Evolutionary conservation across 192 early-diverging fungal species (phyloP).

Genomic region (Helicostylum pulchrum): DNA sequence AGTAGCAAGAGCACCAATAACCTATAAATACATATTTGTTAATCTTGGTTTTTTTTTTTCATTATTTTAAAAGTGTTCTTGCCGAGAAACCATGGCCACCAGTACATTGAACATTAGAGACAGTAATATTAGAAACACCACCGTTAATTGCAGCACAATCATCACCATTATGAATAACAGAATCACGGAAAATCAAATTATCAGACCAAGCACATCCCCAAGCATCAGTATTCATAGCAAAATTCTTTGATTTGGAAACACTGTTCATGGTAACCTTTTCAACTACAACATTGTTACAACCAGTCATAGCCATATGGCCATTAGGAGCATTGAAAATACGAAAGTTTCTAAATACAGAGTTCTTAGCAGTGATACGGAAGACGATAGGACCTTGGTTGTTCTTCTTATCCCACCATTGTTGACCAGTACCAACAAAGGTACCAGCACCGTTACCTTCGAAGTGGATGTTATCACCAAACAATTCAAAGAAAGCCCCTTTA

Average conservation of each 20-base stretch:
- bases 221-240: constrained; percentile 47
- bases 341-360: constrained; percentile 21
- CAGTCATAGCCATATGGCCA: constrained; percentile 18
- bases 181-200: constrained; percentile 33
- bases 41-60: too few relatives aligned
- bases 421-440: constrained; percentile 25
- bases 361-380: constrained; percentile 14
- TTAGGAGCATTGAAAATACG: constrained; percentile 19
- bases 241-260: constrained; percentile 14
- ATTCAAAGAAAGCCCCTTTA: constrained; percentile 10
- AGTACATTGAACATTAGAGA: constrained; percentile 36
- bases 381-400: constrained; percentile 18
- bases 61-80: too few relatives aligned
- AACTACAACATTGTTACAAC: constrained; percentile 5
- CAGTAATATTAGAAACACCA: constrained; percentile 36
- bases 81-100: constrained; percentile 26
- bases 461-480: constrained; percentile 16
- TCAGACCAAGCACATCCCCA: constrained; percentile 35
- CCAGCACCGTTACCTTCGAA: constrained; percentile 14
- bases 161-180: constrained; percentile 44
- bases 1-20: constrained; percentile 16
- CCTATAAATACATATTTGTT: too few relatives aligned
- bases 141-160: constrained; percentile 51
- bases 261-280: constrained; percentile 17
- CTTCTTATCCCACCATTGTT: constrained; percentile 20